Evolutionary conservation across 192 early-diverging fungal genomes (phyloP), one percentile per base, ranked within the genome.

Genomic region (Dimargaris cristalligena): DNA sequence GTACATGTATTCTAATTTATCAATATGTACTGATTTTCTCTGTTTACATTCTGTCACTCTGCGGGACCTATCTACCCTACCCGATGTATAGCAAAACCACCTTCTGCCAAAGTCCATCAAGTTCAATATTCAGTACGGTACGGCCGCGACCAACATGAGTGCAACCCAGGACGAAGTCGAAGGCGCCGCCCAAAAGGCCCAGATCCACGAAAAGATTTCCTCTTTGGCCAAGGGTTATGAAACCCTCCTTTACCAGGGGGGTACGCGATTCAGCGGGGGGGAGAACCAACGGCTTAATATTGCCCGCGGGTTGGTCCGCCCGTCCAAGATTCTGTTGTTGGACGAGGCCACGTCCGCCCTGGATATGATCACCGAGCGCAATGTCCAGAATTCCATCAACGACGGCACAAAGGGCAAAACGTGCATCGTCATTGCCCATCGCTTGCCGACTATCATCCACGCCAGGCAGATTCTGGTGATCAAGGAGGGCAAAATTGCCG

Each of bases 271-370:
- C 4, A 34, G 52, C 31, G 86, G 85, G 54, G 87, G 87, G 34
- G 86, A 90, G 64, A 87, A 89, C 58, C 88, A 90, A 71, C 78
- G 89, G 56, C 82, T 89, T 66, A 84, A 84, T 47, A 89, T 92
- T 64, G 87, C 88, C 9, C 73, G 88, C 54, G 84, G 84, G 44
- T 71, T 90, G 52, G 71, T 87, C 47, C 84, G 84, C 65, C 74
- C 84, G 63, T 83, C 84, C 18, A 58, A 64, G 20, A 83, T 90
- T 16, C 67, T 92, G 41, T 54, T 89, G 31, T 61, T 89, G 18
- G 88, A 90, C 70, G 87, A 90, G 60, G 82, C 83, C 44, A 86
- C 86, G 9, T 79, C 78, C 28, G 84, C 84, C 25, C 64, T 88
- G 56, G 86, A 88, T 63, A 82, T 83, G 23, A 78, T 74, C 46